Evolutionary conservation across 768 basidiomycete genomes (phyloP).

Genomic region (Pisolithus tinctorius): DNA sequence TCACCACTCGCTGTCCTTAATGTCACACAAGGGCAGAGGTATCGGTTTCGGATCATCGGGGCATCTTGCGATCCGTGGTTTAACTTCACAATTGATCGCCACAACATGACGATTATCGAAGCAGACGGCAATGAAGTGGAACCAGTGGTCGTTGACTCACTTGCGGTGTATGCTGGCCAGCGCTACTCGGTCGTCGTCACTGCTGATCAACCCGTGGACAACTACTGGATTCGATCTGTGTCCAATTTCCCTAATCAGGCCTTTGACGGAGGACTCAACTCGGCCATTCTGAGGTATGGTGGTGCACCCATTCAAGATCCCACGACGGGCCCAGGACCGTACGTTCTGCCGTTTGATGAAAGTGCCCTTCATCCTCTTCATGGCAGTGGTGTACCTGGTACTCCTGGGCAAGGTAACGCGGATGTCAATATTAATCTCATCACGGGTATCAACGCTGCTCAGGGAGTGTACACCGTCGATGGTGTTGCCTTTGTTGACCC

Average conservation of each 20-base stretch:
- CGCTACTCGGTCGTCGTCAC: conserved; percentile 25
- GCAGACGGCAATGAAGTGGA: conserved; percentile 23
- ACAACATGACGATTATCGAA: conserved; percentile 29
- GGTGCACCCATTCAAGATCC: conserved; percentile 29
- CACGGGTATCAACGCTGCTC: not conserved
- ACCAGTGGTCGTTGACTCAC: conserved; percentile 26
- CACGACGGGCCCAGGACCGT: conserved; percentile 11
- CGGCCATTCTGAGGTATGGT: conserved; percentile 35
- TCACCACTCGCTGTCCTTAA: conserved; percentile 25
- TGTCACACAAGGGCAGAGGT: conserved; percentile 11
- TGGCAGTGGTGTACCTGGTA: conserved; percentile 17
- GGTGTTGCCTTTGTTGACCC: conserved; percentile 6
- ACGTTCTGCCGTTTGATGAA: conserved; percentile 10
- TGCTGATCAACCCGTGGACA: conserved; percentile 27
- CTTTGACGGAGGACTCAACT: conserved; percentile 25
- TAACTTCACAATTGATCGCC: conserved; percentile 14
- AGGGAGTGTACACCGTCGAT: not conserved
- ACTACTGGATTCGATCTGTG: conserved; percentile 34
- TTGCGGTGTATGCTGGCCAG: conserved; percentile 32
- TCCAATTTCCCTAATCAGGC: conserved; percentile 17
- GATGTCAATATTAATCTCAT: conserved; percentile 13
- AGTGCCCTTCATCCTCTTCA: conserved; percentile 12
- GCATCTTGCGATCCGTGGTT: conserved; percentile 13
- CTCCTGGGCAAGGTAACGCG: conserved; percentile 19
- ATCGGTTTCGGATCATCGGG: conserved; percentile 24